These are phyloP conservation scores for Umbelopsis vinacea DNA, from an alignment of 192 early-diverging fungal species.

Conservation along the genomic window DNA sequence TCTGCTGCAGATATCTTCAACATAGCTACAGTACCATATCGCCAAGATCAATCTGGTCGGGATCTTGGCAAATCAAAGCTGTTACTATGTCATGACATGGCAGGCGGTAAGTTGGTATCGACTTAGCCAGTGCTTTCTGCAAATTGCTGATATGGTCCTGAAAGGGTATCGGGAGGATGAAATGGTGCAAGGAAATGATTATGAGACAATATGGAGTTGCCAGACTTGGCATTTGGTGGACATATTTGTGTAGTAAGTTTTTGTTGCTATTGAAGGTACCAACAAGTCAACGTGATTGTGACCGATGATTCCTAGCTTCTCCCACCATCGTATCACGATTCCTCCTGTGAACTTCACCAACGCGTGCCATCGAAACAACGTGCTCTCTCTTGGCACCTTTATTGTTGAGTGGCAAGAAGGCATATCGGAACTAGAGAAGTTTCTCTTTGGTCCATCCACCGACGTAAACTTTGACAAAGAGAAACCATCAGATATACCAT, in stretches of 20 bases:
- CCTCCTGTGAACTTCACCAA: constrained; percentile 69
- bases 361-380: constrained; percentile 65
- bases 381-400: constrained; percentile 60
- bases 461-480: constrained; percentile 22
- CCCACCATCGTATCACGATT: constrained; percentile 59
- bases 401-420: constrained; percentile 62
- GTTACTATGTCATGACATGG: constrained; percentile 69
- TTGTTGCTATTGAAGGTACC: not conserved
- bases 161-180: constrained; percentile 60
- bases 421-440: constrained; percentile 52
- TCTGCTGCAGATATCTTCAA: constrained; percentile 21
- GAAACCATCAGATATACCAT: too few relatives aligned
- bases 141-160: not conserved
- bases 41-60: not conserved
- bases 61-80: constrained; percentile 26
- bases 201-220: constrained; percentile 50
- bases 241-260: constrained; percentile 64
- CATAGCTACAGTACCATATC: constrained; percentile 10
- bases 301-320: constrained; percentile 48
- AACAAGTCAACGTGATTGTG: not conserved
- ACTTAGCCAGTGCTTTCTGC: not conserved
- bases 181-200: constrained; percentile 48
- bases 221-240: constrained; percentile 69
- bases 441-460: constrained; percentile 51
- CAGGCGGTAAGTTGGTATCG: constrained; percentile 44